phyloP scores from a whole-genome alignment of 495 filamentous ascomycete species.

The Evernia prunastri region DNA sequence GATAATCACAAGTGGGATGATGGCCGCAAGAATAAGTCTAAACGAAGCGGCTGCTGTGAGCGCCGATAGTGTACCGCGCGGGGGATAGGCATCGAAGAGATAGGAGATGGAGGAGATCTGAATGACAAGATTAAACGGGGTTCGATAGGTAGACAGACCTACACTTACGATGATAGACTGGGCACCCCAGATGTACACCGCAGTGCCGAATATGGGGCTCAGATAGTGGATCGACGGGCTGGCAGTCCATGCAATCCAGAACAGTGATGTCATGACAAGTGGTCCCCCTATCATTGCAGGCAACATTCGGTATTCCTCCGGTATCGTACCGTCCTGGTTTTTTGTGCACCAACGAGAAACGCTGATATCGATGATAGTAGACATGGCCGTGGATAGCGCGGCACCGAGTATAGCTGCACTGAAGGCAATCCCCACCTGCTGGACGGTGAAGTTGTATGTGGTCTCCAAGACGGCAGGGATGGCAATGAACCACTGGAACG shows the following conservation, averaged over 20 bases:
- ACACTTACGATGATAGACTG: constrained; percentile 44
- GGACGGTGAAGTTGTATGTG: constrained; percentile 34
- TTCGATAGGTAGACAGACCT: background rate
- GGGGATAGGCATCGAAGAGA: constrained; percentile 38
- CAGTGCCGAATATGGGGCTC: constrained; percentile 36
- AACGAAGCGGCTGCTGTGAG: constrained; percentile 25
- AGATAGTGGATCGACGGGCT: constrained; percentile 21
- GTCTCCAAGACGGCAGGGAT: constrained; percentile 34
- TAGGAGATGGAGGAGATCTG: constrained; percentile 36
- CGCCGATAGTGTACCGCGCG: constrained; percentile 29
- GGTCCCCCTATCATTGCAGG: constrained; percentile 51
- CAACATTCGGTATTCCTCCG: constrained; percentile 47
- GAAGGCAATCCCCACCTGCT: constrained; percentile 37
- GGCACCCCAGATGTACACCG: constrained; percentile 59
- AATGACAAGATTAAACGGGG: background rate
- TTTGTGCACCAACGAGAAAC: constrained; percentile 33
- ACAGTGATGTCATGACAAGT: constrained; percentile 37
- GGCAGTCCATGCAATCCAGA: constrained; percentile 35
- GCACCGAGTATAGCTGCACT: constrained; percentile 49
- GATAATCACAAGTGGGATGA: constrained; percentile 28
- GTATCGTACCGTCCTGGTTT: constrained; percentile 29
- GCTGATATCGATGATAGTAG: constrained; percentile 40
- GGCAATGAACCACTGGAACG: constrained; percentile 39
- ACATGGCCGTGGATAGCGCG: constrained; percentile 39
- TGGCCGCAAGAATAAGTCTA: constrained; percentile 23